Evolutionary conservation across 257 asterid genomes (phyloP).

Genomic region (Solanum neorickii): DNA sequence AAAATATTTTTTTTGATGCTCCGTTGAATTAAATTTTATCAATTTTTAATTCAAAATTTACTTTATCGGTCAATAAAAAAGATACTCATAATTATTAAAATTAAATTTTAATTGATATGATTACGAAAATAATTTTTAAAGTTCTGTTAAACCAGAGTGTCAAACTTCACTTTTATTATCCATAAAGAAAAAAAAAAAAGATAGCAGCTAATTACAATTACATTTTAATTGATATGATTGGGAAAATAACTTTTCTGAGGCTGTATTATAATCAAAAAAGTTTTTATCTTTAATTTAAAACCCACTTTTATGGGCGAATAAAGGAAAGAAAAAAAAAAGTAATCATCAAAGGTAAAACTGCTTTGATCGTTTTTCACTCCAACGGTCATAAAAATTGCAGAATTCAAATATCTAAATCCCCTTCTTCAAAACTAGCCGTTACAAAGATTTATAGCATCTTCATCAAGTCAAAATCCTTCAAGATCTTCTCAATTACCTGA

Average conservation of each 20-base stretch:
- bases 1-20: neutral
- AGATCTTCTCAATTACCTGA: slow-evolving; percentile 2
- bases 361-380: neutral
- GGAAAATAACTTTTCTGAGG: too few relatives aligned
- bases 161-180: too few relatives aligned
- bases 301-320: too few relatives aligned
- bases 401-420: slow-evolving; percentile 13
- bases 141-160: too few relatives aligned
- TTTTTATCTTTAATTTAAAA: neutral
- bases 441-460: slow-evolving; percentile 11
- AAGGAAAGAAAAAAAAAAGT: neutral
- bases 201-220: too few relatives aligned
- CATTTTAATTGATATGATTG: too few relatives aligned
- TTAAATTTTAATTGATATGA: too few relatives aligned
- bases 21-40: neutral
- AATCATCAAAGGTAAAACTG: neutral
- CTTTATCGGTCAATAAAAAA: neutral
- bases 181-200: too few relatives aligned
- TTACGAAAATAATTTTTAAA: too few relatives aligned
- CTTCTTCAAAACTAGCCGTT: slow-evolving; percentile 58
- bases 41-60: neutral
- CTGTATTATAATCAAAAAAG: neutral
- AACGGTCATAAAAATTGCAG: slow-evolving; percentile 42
- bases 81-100: too few relatives aligned
- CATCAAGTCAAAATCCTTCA: slow-evolving; percentile 16